Percentiles rank a stretch among this genome's conserved stretches.
Evolutionary conservation across 805 yeast species (phyloP).

Genomic region (Zygosaccharomyces kombuchaensis): DNA sequence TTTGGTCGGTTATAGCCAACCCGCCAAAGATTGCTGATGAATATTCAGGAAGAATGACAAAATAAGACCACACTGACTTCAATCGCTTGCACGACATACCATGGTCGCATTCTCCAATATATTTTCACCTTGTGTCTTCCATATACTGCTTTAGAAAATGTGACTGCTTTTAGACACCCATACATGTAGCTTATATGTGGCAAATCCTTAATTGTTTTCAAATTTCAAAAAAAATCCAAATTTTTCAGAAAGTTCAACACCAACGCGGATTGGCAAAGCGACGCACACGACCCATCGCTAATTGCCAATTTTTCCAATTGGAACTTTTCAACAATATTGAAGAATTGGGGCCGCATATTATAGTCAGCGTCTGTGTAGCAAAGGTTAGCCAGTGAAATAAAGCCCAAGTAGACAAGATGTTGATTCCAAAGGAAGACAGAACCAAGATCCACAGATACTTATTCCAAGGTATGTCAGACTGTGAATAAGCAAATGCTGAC

Average conservation of each 20-base stretch:
- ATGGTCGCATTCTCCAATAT: too few relatives aligned
- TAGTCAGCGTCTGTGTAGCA: slow-evolving; percentile 1
- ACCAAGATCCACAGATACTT: slow-evolving; percentile 98
- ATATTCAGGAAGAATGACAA: too few relatives aligned
- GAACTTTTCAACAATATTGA: slow-evolving; percentile 4
- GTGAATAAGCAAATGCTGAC: neutral
- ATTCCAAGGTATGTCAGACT: slow-evolving; percentile 81
- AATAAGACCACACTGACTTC: too few relatives aligned
- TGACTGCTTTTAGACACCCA: slow-evolving; percentile 1
- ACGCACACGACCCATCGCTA: slow-evolving; percentile 3
- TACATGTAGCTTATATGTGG: neutral
- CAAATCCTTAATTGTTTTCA: neutral
- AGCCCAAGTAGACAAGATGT: slow-evolving; percentile 57
- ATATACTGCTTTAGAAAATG: neutral
- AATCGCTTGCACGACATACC: too few relatives aligned
- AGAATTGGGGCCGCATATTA: slow-evolving; percentile 4
- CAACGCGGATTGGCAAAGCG: neutral
- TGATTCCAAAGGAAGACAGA: slow-evolving; percentile 99
- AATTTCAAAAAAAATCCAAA: neutral
- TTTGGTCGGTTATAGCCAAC: too few relatives aligned
- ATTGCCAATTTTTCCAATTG: slow-evolving; percentile 5
- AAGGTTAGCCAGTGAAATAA: slow-evolving; percentile 17
- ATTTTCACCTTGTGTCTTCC: too few relatives aligned
- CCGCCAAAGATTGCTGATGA: too few relatives aligned
- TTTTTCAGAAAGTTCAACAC: neutral